phyloP scores from a whole-genome alignment of 768 basidiomycete genomes.

The Lyophyllum shimeji region DNA sequence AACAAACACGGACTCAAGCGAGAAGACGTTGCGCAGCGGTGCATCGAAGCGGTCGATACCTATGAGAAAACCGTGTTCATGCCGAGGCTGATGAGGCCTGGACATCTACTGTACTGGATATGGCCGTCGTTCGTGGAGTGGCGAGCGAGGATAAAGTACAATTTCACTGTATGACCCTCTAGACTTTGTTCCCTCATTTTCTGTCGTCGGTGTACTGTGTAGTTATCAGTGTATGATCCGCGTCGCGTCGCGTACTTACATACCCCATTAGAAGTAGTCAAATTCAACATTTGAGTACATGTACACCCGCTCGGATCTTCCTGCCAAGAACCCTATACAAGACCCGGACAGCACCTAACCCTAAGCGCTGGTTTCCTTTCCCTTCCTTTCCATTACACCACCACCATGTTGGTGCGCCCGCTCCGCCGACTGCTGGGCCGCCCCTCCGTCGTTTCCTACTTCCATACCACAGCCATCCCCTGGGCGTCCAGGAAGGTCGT shows the following conservation, averaged over 20 bases:
- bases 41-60: slow-evolving; percentile 59
- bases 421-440: slow-evolving; percentile 30
- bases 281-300: background rate
- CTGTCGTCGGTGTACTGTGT: background rate
- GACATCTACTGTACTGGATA: slow-evolving; percentile 64
- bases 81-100: slow-evolving; percentile 46
- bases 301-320: slow-evolving; percentile 8
- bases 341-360: slow-evolving; percentile 18
- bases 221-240: background rate
- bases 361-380: slow-evolving; percentile 19
- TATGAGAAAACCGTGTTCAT: slow-evolving; percentile 59
- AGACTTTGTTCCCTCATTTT: too few relatives aligned
- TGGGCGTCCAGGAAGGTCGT: slow-evolving; percentile 35
- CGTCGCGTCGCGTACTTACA: background rate
- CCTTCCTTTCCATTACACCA: slow-evolving; percentile 4
- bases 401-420: slow-evolving; percentile 33
- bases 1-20: slow-evolving; percentile 58
- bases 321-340: background rate
- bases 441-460: slow-evolving; percentile 24
- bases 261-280: background rate
- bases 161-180: slow-evolving; percentile 35
- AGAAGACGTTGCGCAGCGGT: slow-evolving; percentile 57
- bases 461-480: slow-evolving; percentile 30
- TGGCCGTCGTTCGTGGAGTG: slow-evolving; percentile 58
- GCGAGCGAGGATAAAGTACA: slow-evolving; percentile 64